A percentile compares a stretch with the other conserved stretches of the same genome.
Conservation (phyloP, 1,139 yeast genomes). For the Sugiyamaella xylanicola region DNA sequence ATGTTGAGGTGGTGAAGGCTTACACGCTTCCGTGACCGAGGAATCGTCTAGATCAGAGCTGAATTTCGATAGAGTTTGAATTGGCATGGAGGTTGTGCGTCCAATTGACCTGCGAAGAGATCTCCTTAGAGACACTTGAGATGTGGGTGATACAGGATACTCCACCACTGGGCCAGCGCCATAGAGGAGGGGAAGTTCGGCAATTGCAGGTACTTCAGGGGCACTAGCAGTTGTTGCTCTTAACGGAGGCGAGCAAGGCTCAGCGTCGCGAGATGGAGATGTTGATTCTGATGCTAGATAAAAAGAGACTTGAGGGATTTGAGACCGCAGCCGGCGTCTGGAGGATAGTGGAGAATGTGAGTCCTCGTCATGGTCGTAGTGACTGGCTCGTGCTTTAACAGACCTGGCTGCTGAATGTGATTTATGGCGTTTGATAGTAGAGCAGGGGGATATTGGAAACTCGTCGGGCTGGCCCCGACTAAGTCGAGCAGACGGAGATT, state of each 20-base stretch:
- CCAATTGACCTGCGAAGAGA: slow-evolving; percentile 4
- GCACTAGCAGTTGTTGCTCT: background rate
- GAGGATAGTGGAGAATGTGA: background rate
- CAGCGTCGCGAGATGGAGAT: slow-evolving; percentile 3
- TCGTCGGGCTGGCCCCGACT: background rate
- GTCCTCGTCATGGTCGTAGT: background rate
- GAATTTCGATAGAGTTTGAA: background rate
- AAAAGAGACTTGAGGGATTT: slow-evolving; percentile 11
- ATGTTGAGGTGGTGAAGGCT: background rate
- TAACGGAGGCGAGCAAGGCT: background rate
- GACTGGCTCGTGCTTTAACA: no score
- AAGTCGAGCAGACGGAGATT: background rate
- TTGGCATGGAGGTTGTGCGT: background rate
- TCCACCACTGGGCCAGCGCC: slow-evolving; percentile 27
- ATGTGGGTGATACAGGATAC: slow-evolving; percentile 28
- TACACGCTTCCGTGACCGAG: no score
- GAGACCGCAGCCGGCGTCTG: background rate
- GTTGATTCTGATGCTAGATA: slow-evolving; percentile 11
- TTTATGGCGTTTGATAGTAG: slow-evolving; percentile 13
- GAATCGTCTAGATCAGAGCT: background rate
- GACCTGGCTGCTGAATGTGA: background rate
- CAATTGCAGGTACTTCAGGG: slow-evolving; percentile 22
- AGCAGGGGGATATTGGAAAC: slow-evolving; percentile 14
- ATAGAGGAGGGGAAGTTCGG: slow-evolving; percentile 21
- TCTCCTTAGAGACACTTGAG: slow-evolving; percentile 3